Conservation (phyloP, 1,284 basidiomycete genomes). For the Microbotryomycetes sp. region DNA sequence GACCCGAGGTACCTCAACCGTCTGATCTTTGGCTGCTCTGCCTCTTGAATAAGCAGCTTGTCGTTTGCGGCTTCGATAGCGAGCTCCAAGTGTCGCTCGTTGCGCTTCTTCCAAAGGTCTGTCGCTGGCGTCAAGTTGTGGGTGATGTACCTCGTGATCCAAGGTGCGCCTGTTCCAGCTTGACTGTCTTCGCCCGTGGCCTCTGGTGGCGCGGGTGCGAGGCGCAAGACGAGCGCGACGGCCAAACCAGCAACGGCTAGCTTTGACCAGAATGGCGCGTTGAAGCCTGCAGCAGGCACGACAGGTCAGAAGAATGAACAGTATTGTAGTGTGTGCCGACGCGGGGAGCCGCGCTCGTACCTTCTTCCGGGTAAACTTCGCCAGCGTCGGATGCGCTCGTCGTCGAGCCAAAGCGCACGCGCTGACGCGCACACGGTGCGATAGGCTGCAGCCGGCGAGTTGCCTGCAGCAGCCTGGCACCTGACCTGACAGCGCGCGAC, state of each 20-base stretch:
- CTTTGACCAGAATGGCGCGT: slow-evolving; percentile 30
- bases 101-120: slow-evolving; percentile 33
- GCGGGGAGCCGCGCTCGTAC: not conserved
- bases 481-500: not conserved
- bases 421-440: not conserved
- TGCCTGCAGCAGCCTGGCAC: not conserved
- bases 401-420: not conserved
- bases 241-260: slow-evolving; percentile 20
- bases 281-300: slow-evolving; percentile 22
- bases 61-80: slow-evolving; percentile 41
- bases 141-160: slow-evolving; percentile 41
- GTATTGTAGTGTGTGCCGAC: not conserved
- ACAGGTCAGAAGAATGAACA: not conserved
- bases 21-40: slow-evolving; percentile 40
- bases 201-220: slow-evolving; percentile 34
- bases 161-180: slow-evolving; percentile 24
- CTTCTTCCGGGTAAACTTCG: slow-evolving; percentile 4
- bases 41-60: slow-evolving; percentile 45
- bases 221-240: slow-evolving; percentile 33
- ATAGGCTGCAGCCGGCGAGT: not conserved
- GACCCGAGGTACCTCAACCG: slow-evolving; percentile 43
- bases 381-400: not conserved
- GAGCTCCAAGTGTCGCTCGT: slow-evolving; percentile 44
- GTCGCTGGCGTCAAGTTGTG: slow-evolving; percentile 36
- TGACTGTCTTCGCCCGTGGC: slow-evolving; percentile 18